Base-by-base conservation (phyloP, 2,329 filamentous ascomycete genomes). In the Phialocephala sp. region DNA sequence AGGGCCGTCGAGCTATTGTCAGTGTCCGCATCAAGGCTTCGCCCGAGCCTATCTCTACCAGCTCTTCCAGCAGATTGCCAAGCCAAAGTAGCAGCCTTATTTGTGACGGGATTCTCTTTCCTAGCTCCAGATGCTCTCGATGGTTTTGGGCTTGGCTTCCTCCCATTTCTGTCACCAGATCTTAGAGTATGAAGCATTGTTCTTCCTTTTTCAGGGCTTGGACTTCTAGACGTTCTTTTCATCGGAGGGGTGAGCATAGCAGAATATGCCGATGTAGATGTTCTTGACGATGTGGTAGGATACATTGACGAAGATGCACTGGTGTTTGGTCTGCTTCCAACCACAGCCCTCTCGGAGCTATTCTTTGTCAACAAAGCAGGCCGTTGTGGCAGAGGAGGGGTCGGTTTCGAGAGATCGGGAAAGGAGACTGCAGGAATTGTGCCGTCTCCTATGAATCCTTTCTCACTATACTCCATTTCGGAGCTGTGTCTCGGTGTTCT, bases 361-460 rank as follows among this genome's bases (percentile, higher is more conserved):
- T 80, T 82, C 77, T 81, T 84, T 61, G 77, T 75, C 66, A 63
- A 73, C 68, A 76, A 80, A 73, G 56, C 78, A n/a, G 86, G 84
- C 47, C 85, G 76, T 32, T 87, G 85, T 27, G 91, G 83, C 58
- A 84, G 83, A 2, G 45, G 79, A 14, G 80, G 74, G 43, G 56
- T 43, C 14, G 91, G 91, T 64, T 89, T 87, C n/a, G 91, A 90
- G n/a, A 97, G 82, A 71, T 96, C 90, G 4, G 88, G 85, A 75
- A 96, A 97, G 66, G 85, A 89, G 58, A 94, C 86, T 8, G 91
- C 90, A 56, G 92, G 92, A 68, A 97, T 89, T 1, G 92, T 95
- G 14, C 92, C 91, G 69, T 89, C 85, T 47, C 92, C 93, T 73
- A 97, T 90, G 83, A 87, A 94, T 3, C 87, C 88, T 12, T 78